A percentile compares a stretch with the other conserved stretches of the same genome.
Evolutionary conservation across 2,329 filamentous ascomycete species (phyloP).

Genomic region (Cladophialophora carrionii): DNA sequence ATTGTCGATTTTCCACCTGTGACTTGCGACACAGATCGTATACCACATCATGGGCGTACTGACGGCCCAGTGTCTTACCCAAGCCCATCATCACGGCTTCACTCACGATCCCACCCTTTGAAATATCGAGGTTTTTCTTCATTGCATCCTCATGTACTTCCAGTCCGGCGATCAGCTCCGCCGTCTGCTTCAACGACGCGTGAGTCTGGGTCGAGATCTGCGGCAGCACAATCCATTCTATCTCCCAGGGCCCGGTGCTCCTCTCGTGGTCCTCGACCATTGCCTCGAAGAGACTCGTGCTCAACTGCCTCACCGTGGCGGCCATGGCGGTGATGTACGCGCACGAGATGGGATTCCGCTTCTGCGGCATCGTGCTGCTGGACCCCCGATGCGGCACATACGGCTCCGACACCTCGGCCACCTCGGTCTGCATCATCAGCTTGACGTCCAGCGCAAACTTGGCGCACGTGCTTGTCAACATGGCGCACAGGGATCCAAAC

Average conservation of each 20-base stretch:
- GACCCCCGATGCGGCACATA: slow-evolving; percentile 59
- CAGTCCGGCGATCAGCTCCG: slow-evolving; percentile 57
- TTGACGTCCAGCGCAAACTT: slow-evolving; percentile 63
- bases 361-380: slow-evolving; percentile 62
- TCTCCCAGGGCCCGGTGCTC: slow-evolving; percentile 62
- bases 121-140: slow-evolving; percentile 57
- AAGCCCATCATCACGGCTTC: slow-evolving; percentile 65
- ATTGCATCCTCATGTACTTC: slow-evolving; percentile 57
- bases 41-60: slow-evolving; percentile 61
- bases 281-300: slow-evolving; percentile 57
- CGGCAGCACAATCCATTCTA: slow-evolving; percentile 62
- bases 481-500: slow-evolving; percentile 34
- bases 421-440: slow-evolving; percentile 61
- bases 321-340: slow-evolving; percentile 60
- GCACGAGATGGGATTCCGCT: slow-evolving; percentile 62
- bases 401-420: slow-evolving; percentile 59
- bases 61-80: slow-evolving; percentile 55
- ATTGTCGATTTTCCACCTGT: slow-evolving; percentile 49
- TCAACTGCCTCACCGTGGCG: slow-evolving; percentile 58
- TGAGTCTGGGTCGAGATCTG: slow-evolving; percentile 59
- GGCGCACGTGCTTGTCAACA: slow-evolving; percentile 35
- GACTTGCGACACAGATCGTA: slow-evolving; percentile 58
- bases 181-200: slow-evolving; percentile 58
- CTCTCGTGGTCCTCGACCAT: slow-evolving; percentile 64
- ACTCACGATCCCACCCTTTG: slow-evolving; percentile 59